These are phyloP conservation scores for Arabidopsis thaliana DNA, from an alignment of 345 rosid genomes.

Conservation along the genomic window TAIR10.1 NC_003071.7:10530001-10530500, in stretches of 20 bases:
- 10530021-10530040: slow-evolving; percentile 25
- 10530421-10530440: slow-evolving; percentile 50
- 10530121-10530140: slow-evolving; percentile 57
- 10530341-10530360: slow-evolving; percentile 30
- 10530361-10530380: not conserved
- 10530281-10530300: slow-evolving; percentile 28
- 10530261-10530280: slow-evolving; percentile 52
- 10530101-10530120: slow-evolving; percentile 6
- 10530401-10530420: not conserved
- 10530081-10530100: slow-evolving; percentile 44
- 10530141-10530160: slow-evolving; percentile 54
- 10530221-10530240: slow-evolving; percentile 49
- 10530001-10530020: slow-evolving; percentile 29
- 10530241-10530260: slow-evolving; percentile 48
- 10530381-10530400: not conserved
- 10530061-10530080: slow-evolving; percentile 59
- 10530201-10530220: slow-evolving; percentile 53
- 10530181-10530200: slow-evolving; percentile 48
- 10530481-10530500: slow-evolving; percentile 54
- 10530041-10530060: not conserved
- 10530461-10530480: slow-evolving; percentile 72
- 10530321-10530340: slow-evolving; percentile 47
- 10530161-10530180: slow-evolving; percentile 57
- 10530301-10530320: slow-evolving; percentile 34
- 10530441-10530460: slow-evolving; percentile 60